Conservation (phyloP, 108 stramenopile species). For the Cyclotella sp. region DNA sequence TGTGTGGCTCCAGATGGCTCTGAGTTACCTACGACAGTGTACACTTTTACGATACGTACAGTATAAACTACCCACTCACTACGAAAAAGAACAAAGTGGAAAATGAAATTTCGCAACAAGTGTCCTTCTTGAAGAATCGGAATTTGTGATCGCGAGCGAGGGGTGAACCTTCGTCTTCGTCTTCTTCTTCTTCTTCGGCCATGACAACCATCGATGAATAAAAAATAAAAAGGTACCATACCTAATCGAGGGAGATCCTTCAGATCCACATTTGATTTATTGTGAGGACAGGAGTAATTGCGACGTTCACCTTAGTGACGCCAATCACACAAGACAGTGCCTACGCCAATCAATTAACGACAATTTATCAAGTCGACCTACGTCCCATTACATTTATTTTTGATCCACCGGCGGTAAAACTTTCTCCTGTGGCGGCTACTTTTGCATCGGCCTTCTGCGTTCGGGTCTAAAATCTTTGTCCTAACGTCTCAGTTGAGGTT, state of each 20-base stretch:
- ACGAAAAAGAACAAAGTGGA: constrained; percentile 9
- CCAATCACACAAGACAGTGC: neutral
- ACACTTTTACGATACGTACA: neutral
- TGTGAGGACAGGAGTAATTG: constrained; percentile 21
- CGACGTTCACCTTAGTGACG: neutral
- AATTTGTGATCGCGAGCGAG: neutral
- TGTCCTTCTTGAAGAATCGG: constrained; percentile 6
- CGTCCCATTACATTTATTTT: no score
- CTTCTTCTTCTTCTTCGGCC: neutral
- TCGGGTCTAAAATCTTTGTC: no score
- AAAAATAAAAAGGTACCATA: neutral
- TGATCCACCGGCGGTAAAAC: no score
- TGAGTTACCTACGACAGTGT: neutral
- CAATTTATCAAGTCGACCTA: no score
- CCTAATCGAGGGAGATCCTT: no score
- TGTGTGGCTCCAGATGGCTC: constrained; percentile 15
- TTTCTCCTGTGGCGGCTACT: no score
- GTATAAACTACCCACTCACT: neutral
- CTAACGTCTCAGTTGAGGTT: no score
- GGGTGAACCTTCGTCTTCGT: constrained; percentile 1
- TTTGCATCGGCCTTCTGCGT: no score
- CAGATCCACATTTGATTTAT: neutral
- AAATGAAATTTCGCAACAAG: neutral
- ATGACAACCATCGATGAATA: neutral
- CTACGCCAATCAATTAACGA: no score